Base-by-base conservation (phyloP, 2,329 filamentous ascomycete species). In the Aspergillus jensenii region DNA sequence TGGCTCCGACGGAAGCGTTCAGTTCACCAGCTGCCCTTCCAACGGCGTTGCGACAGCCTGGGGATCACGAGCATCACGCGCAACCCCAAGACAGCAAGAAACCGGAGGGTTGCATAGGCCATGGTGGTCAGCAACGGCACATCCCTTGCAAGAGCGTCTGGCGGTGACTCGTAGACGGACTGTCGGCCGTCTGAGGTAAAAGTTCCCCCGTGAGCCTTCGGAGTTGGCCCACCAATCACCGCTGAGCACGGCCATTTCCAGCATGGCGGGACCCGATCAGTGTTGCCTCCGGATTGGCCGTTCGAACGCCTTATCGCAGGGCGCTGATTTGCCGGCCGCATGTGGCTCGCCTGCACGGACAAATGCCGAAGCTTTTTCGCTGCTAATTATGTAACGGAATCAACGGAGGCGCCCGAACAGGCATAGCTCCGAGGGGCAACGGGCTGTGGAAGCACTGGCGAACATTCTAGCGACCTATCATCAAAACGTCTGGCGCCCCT, bases 221-320 rank as follows among this genome's bases (percentile, higher is more conserved):
- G 12, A 11, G 23, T 47, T 59, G 59, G 58, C 49, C 37, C 61
- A 64, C 62, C 60, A 65, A 64, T 64, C 43, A 65, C 14, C 46
- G 35, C 31, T 35, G 52, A 41, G 60, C 53, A 58, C 60, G 45
- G 60, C 51, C 37, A 48, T 58, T 55, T 61, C 60, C 56, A 60
- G 8, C 40, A 31, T 25, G 62, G 43, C 53, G 63, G 59, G 51
- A 31, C 54, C 50, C 39, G 14, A 55, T 56, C 45, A 47, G 58
- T 35, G 39, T 55, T 45, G 55, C 44, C 60, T 56, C 52, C 48
- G 56, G 59, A 63, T 65, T 65, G 64, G 64, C 45, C 54, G 46
- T 50, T 35, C 33, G 31, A 61, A 54, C 55, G 53, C 37, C 57
- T 65, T 65, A 65, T 65, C 64, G 62, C 53, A 9, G 35, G 14